Base-by-base conservation (phyloP, 306 rosid species). In the Dicorynia guianensis region DNA sequence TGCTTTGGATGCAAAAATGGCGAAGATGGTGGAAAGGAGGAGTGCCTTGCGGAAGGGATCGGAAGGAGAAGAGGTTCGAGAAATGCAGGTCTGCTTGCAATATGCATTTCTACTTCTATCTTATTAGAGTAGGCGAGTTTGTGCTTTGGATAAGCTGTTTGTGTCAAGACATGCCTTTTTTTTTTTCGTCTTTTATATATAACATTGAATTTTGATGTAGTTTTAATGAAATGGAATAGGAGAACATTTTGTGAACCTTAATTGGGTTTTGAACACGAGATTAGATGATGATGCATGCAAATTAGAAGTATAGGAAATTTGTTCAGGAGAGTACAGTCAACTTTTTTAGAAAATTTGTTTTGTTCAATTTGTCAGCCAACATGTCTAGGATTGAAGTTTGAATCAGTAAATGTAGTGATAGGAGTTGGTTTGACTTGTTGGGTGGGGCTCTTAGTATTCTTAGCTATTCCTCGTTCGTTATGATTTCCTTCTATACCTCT, bases 11-110 rank as follows among this genome's bases (percentile, higher is more conserved):
- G 74, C 42, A 5, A 74, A 46, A 15, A 70, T 25, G 75, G 69
- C 47, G 73, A 38, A 48, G 80, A 50, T 38, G 52, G 70, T 74
- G 76, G 75, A 61, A 35, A 71, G 75, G 80, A 76, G 70, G 53
- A 79, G 7, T 34, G 17, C 84, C 4, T 54, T 91, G 83, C 86
- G 93, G 77, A 79, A 7, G 18, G 96, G 97, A 20, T 88, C 93
- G 2, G 98, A 93, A 87, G 98, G 97, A 47, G 89, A 74, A 67
- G 88, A 85, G n/a, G 97, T 92, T 66, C 96, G 74, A 74, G 86
- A 79, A 53, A 69, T 92, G 97, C 99, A 92, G 97, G 97, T 92
- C 86, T 76, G 81, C 75, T 81, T 63, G 81, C 77, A 64, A 76
- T 87, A 70, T 76, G 55, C 17, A 43, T 60, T 85, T 84, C 73